These are phyloP conservation scores for Xeromyces bisporus DNA, from an alignment of 495 filamentous ascomycete species.

Conservation along the genomic window DNA sequence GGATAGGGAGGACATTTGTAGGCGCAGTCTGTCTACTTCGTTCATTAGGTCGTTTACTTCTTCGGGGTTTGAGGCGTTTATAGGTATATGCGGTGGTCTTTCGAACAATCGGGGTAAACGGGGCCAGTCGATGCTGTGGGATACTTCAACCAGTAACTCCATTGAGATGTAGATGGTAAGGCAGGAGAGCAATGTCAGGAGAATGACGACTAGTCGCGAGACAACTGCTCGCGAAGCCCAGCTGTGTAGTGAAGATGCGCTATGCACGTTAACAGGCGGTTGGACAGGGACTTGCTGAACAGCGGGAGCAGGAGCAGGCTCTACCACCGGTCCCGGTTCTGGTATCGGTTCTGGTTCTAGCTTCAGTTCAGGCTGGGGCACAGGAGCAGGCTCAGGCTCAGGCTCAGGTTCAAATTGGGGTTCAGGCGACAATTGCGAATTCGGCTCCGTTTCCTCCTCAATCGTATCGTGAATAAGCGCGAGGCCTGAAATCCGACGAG, in stretches of 20 bases:
- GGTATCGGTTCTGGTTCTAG: background rate
- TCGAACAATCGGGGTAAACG: background rate
- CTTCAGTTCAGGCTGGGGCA: constrained; percentile 1
- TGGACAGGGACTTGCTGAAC: too few relatives aligned
- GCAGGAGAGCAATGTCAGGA: constrained; percentile 3
- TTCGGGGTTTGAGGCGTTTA: constrained; percentile 11
- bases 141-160: constrained; percentile 1
- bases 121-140: constrained; percentile 3
- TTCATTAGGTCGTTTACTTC: constrained; percentile 13
- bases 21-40: constrained; percentile 16
- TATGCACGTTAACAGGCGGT: background rate
- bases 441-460: constrained; percentile 10
- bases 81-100: constrained; percentile 2
- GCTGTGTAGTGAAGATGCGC: too few relatives aligned
- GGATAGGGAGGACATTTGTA: constrained; percentile 22
- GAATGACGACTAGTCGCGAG: too few relatives aligned
- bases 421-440: background rate
- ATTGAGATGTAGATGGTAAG: constrained; percentile 3
- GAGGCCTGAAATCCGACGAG: constrained; percentile 25
- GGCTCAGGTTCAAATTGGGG: background rate
- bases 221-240: too few relatives aligned
- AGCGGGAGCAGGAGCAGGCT: background rate
- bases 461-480: constrained; percentile 16
- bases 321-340: background rate
- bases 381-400: constrained; percentile 2